phyloP scores from a whole-genome alignment of 495 filamentous ascomycete species.

The Penicillium lividum region DNA sequence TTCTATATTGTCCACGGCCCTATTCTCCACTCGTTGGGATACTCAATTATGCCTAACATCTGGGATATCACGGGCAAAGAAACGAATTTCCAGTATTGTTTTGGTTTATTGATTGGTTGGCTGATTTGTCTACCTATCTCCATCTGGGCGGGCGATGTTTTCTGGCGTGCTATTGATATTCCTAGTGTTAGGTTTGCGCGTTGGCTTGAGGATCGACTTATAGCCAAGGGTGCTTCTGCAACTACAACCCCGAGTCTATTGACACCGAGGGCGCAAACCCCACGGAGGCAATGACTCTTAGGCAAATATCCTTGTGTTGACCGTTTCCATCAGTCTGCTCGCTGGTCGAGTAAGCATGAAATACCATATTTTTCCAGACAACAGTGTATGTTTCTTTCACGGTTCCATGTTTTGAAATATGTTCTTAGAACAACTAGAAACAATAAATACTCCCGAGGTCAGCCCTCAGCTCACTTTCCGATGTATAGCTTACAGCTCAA shows the following conservation, averaged over 20 bases:
- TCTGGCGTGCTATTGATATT: slow-evolving; percentile 59
- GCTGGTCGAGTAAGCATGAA: neutral
- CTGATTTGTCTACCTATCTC: slow-evolving; percentile 51
- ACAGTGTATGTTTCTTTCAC: too few relatives aligned
- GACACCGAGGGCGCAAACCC: slow-evolving; percentile 13
- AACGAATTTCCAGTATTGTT: slow-evolving; percentile 51
- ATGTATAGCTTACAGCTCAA: neutral
- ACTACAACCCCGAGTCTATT: slow-evolving; percentile 8
- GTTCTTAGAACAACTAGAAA: neutral
- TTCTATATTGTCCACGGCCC: slow-evolving; percentile 68
- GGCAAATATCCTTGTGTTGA: neutral
- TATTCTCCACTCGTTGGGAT: slow-evolving; percentile 52
- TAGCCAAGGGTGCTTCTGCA: slow-evolving; percentile 21
- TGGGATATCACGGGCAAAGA: slow-evolving; percentile 55
- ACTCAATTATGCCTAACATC: slow-evolving; percentile 51
- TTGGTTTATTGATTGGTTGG: slow-evolving; percentile 53
- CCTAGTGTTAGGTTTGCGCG: slow-evolving; percentile 57
- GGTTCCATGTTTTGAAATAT: neutral
- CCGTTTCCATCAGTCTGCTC: neutral
- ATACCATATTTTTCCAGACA: neutral
- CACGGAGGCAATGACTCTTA: slow-evolving; percentile 1
- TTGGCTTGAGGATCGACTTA: slow-evolving; percentile 48
- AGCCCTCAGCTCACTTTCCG: too few relatives aligned
- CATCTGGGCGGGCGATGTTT: slow-evolving; percentile 59
- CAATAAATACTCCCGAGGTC: too few relatives aligned